These are phyloP conservation scores for Ganoderma leucocontextum DNA, from an alignment of 1,284 basidiomycete genomes.

Conservation along the genomic window DNA sequence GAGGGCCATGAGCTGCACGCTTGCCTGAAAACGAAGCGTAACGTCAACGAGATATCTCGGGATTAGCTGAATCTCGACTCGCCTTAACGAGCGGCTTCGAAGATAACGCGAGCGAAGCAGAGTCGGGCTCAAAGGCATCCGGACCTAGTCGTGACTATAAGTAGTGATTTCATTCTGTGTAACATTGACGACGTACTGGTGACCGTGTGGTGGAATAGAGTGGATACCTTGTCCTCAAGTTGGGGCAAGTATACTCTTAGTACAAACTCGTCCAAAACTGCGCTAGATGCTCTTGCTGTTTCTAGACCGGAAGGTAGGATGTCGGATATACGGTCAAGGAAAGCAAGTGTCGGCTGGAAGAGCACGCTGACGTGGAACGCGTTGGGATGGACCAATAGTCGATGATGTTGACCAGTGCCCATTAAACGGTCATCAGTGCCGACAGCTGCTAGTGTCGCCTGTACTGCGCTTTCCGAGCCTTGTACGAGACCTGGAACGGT, in stretches of 20 bases:
- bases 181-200: constrained; percentile 58
- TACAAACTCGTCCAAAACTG: constrained; percentile 94
- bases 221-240: constrained; percentile 93
- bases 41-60: neutral
- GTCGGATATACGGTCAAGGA: constrained; percentile 78
- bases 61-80: constrained; percentile 25
- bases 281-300: constrained; percentile 74
- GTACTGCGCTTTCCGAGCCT: constrained; percentile 67
- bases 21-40: constrained; percentile 59
- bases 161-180: neutral
- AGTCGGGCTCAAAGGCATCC: constrained; percentile 87
- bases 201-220: constrained; percentile 87
- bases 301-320: constrained; percentile 81
- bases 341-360: constrained; percentile 92
- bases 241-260: constrained; percentile 93
- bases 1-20: constrained; percentile 86
- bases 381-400: constrained; percentile 88
- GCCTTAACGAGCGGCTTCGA: constrained; percentile 84
- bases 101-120: constrained; percentile 67
- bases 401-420: constrained; percentile 81
- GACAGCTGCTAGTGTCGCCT: constrained; percentile 65
- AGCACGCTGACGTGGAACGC: constrained; percentile 95
- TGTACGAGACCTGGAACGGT: constrained; percentile 95
- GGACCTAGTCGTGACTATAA: constrained; percentile 55
- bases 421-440: constrained; percentile 77